Conservation (phyloP, 768 basidiomycete species). For the Chalciporus piperatus region DNA sequence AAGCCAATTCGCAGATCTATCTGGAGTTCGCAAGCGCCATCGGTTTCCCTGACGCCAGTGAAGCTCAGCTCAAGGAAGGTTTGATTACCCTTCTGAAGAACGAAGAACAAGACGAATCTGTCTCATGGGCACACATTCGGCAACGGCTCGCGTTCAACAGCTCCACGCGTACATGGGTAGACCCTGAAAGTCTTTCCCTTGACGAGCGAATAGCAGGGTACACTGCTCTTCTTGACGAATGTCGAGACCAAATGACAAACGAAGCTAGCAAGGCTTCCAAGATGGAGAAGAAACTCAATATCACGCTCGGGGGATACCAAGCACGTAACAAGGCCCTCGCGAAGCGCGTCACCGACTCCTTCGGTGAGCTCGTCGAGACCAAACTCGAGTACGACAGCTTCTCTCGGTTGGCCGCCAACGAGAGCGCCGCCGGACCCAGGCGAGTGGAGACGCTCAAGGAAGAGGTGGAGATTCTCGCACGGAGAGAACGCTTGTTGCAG, state of each 20-base stretch:
- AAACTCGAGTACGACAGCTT: constrained; percentile 81
- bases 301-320: constrained; percentile 90
- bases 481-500: constrained; percentile 77
- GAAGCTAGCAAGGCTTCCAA: constrained; percentile 82
- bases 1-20: constrained; percentile 71
- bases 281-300: constrained; percentile 84
- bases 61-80: constrained; percentile 76
- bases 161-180: constrained; percentile 60
- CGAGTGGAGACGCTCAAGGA: constrained; percentile 77
- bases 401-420: constrained; percentile 64
- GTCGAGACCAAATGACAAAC: constrained; percentile 69
- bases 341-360: constrained; percentile 62
- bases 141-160: constrained; percentile 64
- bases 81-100: constrained; percentile 60
- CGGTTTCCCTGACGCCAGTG: constrained; percentile 82
- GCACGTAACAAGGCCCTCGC: constrained; percentile 64
- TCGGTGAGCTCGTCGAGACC: constrained; percentile 65
- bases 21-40: constrained; percentile 75
- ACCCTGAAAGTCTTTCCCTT: constrained; percentile 51
- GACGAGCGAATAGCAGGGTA: constrained; percentile 67
- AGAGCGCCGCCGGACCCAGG: constrained; percentile 73
- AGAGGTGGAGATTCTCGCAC: constrained; percentile 80
- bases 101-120: constrained; percentile 56
- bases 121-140: constrained; percentile 73
- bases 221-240: constrained; percentile 53